Base-by-base conservation (phyloP, 176 grass and related monocot species). In the Musa schizocarpa region DNA sequence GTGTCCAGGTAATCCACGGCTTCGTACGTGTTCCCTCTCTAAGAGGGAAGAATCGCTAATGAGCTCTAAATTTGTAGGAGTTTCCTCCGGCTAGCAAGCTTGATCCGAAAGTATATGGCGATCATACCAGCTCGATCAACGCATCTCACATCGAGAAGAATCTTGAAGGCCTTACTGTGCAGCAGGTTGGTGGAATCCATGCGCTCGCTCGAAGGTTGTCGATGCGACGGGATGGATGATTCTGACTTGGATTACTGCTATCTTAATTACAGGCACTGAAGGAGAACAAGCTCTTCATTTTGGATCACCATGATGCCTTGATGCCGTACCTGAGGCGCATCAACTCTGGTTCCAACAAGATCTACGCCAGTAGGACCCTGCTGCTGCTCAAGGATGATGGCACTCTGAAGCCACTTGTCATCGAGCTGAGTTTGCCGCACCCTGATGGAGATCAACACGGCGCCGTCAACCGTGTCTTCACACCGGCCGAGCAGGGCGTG, bases 221-320 rank as follows among this genome's bases (percentile, higher is more conserved):
- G 14, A 58, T 12, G 17, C 55, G 55, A 14, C 14, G 29, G 29
- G 13, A 69, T 16, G 29, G 29, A 19, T 20, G 9, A 69, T 43
- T 0, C 16, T 19, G 12, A 8, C 25, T 49, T 48, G 67, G 48
- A 19, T 69, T 69, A 1, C 16, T 8, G 43, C 13, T 16, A 29
- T 34, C 21, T 13, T 73, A 22, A 19, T 56, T 61, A 55, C 85
- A 96, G 94, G 90, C 94, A n/a, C 43, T 91, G 56, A 78, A 68
- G 63, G 82, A 8, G 9, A 89, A 91, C 11, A 86, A 63, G 79
- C 90, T 98, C 53, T 98, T 93, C 78, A 91, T 93, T 52, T 76
- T 93, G 48, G 94, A 98, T 66, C 94, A 93, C 82, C 94, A 98
- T 52, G 94, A 93, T 21, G 21, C 87, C 2, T 87, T 98, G 83